Evolutionary conservation across 768 basidiomycete genomes (phyloP).

Genomic region (Podaxis sp.): DNA sequence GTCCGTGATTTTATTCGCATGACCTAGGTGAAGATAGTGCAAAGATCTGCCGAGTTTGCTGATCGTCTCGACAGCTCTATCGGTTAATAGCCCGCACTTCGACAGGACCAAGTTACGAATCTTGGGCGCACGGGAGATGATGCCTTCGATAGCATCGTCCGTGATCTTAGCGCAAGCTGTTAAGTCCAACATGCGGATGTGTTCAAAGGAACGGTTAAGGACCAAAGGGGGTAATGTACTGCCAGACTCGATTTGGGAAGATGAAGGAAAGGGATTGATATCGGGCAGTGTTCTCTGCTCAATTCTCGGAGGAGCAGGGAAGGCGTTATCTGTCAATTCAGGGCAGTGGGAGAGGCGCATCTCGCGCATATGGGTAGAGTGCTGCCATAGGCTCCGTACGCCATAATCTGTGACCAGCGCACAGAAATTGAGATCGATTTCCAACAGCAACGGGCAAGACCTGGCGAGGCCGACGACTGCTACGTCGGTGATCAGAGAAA

Average conservation of each 20-base stretch:
- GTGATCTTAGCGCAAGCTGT: slow-evolving; percentile 82
- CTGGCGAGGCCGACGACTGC: slow-evolving; percentile 76
- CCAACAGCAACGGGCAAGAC: slow-evolving; percentile 83
- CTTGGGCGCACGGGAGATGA: slow-evolving; percentile 77
- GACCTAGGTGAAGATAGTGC: slow-evolving; percentile 94
- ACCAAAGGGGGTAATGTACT: slow-evolving; percentile 58
- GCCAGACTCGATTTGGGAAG: slow-evolving; percentile 37
- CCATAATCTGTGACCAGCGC: slow-evolving; percentile 72
- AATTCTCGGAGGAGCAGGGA: slow-evolving; percentile 67
- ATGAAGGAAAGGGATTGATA: slow-evolving; percentile 45
- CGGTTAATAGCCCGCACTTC: slow-evolving; percentile 79
- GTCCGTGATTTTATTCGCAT: slow-evolving; percentile 89
- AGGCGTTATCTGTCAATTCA: slow-evolving; percentile 79
- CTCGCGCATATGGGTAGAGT: slow-evolving; percentile 85
- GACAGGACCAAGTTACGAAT: slow-evolving; percentile 86
- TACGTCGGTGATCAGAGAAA: slow-evolving; percentile 72
- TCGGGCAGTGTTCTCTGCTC: slow-evolving; percentile 33
- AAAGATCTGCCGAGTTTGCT: slow-evolving; percentile 87
- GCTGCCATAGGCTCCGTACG: slow-evolving; percentile 81
- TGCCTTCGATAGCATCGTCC: slow-evolving; percentile 81
- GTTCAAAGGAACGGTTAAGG: slow-evolving; percentile 66
- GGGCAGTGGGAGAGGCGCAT: slow-evolving; percentile 81
- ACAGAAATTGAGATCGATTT: slow-evolving; percentile 91
- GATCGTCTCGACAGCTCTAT: slow-evolving; percentile 79
- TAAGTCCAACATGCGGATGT: slow-evolving; percentile 90